Base-by-base conservation (phyloP, 805 yeast genomes). In the Wickerhamomyces bovis region DNA sequence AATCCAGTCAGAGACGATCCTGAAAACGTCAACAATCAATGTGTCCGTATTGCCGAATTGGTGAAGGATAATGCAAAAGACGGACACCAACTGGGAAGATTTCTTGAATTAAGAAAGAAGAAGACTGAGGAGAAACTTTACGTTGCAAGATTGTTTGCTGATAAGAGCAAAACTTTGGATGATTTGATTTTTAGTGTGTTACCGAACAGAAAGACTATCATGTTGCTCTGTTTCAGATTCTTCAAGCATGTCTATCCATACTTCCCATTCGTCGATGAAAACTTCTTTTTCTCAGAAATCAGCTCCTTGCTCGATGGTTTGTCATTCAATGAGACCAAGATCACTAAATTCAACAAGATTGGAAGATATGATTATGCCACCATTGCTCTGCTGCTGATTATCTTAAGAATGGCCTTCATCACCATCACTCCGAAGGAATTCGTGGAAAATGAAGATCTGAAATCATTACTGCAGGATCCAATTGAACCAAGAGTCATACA, bases 171-270 rank as follows among this genome's bases (percentile, higher is more conserved):
- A 11, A 16, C 26, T 4, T 28, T 58, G 19, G 49, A 52, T 15
- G 47, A 45, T 0, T n/a, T 49, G 16, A 51, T 59, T 9, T 13
- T 53, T 15, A 25, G 43, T 13, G 36, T 44, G 8, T 43, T 60
- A 15, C 64, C 64, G 20, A 26, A 47, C 7, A 49, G 44, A 15
- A 49, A 44, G 22, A 38, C 38, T 11, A 42, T 57, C 1, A 50
- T 52, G 53, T 20, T 46, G 1, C 44, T 60, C 5, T 44, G 49
- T 18, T 41, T 56, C 18, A 50, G 62, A 43, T 60, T 58, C 41
- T 59, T 60, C 49, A 58, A 53, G 16, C 38, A 44, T 12, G 50
- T 58, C 6, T 58, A 58, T 33, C 63, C 63, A 15, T 51, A 53
- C 10, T 44, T 57, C 19, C 63, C 64, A 11, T 56, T 55, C 31